phyloP scores from a whole-genome alignment of 78 protist genomes.

The Paulinella micropora region DNA sequence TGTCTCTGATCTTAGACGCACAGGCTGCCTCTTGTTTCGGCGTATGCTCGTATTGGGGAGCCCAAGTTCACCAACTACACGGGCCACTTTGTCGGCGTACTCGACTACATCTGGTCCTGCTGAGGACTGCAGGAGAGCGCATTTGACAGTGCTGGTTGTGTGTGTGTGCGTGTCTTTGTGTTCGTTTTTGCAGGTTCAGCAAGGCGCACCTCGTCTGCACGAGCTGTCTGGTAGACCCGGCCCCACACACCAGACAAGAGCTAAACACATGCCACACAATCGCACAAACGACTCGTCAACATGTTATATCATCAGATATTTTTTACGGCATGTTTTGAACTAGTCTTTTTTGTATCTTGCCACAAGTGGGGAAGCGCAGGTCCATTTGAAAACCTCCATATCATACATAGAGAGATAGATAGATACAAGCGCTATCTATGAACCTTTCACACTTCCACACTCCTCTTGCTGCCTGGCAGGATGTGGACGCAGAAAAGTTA shows the following conservation, averaged over 20 bases:
- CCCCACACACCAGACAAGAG: too few relatives aligned
- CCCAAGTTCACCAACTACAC: constrained; percentile 12
- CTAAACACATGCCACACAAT: too few relatives aligned
- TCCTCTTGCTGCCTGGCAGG: neutral
- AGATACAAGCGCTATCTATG: neutral
- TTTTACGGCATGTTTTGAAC: too few relatives aligned
- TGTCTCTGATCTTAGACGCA: too few relatives aligned
- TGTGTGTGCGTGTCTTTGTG: neutral
- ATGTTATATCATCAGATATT: too few relatives aligned
- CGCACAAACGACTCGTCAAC: too few relatives aligned
- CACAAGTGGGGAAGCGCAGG: neutral
- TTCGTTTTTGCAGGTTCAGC: too few relatives aligned
- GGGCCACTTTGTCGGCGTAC: neutral
- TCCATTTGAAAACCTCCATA: neutral
- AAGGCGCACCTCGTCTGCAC: too few relatives aligned
- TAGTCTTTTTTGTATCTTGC: neutral
- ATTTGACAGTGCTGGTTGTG: neutral
- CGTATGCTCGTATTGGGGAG: neutral
- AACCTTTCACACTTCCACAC: neutral
- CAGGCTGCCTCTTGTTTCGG: too few relatives aligned
- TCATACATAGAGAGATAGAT: neutral
- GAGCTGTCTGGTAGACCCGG: too few relatives aligned
- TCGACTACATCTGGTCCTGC: constrained; percentile 10
- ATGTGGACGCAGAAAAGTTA: neutral
- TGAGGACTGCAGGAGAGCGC: neutral